Evolutionary conservation across 192 early-diverging fungal genomes (phyloP).

Genomic region (Cladochytrium replicatum): DNA sequence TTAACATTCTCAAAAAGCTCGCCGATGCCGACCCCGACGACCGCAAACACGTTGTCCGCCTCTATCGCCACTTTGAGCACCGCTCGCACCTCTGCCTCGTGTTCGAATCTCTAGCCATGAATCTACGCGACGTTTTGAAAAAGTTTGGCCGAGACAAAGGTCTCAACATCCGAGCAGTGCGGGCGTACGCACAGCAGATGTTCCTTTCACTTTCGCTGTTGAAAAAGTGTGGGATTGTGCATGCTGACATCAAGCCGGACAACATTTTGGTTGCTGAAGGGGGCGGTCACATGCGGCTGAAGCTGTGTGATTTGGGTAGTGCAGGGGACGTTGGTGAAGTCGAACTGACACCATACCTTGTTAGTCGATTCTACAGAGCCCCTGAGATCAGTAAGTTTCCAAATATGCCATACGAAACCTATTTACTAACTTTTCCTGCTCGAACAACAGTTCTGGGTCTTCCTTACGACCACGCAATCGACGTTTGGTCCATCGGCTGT

Average conservation of each 20-base stretch:
- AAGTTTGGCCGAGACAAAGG: conserved; percentile 92
- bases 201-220: conserved; percentile 75
- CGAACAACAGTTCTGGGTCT: conserved; percentile 62
- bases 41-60: conserved; percentile 79
- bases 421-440: conserved; percentile 1
- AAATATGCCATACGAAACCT: background rate
- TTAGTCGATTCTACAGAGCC: conserved; percentile 90
- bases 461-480: conserved; percentile 76
- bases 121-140: conserved; percentile 84
- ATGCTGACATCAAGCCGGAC: conserved; percentile 97
- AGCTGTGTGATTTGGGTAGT: conserved; percentile 90
- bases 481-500: conserved; percentile 93
- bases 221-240: conserved; percentile 71
- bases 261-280: conserved; percentile 85
- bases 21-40: conserved; percentile 74
- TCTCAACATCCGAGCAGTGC: conserved; percentile 86
- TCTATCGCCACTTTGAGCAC: conserved; percentile 81
- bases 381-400: conserved; percentile 80
- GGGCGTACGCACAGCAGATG: conserved; percentile 83
- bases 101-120: conserved; percentile 89
- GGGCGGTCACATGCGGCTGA: conserved; percentile 60
- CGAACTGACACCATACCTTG: conserved; percentile 93
- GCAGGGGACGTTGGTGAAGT: conserved; percentile 81
- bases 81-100: conserved; percentile 84
- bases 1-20: conserved; percentile 80